Base-by-base conservation (phyloP, 2,329 filamentous ascomycete species). In the Calonectria pseudoreteaudii region DNA sequence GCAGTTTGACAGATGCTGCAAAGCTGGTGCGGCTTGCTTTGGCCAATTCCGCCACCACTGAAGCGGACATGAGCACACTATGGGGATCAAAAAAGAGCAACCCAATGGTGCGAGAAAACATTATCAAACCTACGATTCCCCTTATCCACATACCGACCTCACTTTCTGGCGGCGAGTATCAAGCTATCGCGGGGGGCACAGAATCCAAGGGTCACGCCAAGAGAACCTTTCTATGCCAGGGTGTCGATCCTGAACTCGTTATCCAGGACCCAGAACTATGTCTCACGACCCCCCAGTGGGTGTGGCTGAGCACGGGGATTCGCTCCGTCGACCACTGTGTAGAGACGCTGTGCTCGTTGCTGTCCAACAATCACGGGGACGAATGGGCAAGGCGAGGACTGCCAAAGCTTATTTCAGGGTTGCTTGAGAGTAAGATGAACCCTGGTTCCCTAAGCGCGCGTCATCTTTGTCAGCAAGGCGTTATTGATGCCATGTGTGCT, bases 401-500 rank as follows among this genome's bases (percentile, higher is more conserved):
- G 13, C 56, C 56, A 38, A 60, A 60, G 34, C 56, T 60, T 60
- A 60, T 60, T 41, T 41, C 56, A 11, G 56, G 56, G 13, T 34
- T 60, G 2, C 56, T 60, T 11, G 56, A 60, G 34, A 60, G 56
- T 13, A 60, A 60, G n/a, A 28, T 11, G 14, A 38, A 26, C 20
- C 34, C 56, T 26, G 8, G 5, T 26, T 23, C 36, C 20, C 56
- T 60, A 1, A 20, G 36, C 18, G 56, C 56, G 9, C 56, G 56
- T 3, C 56, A 60, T 41, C 56, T 60, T 41, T 60, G 56, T 60
- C 56, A 60, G n/a, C 56, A 60, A 20, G 56, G 56, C 3, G 56
- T 60, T 14, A 60, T 60, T n/a, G n/a, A 60, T 28, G 56, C 56
- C n/a, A 60, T 60, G 56, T 60, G 56, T 23, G 56, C 56, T 23